These are phyloP conservation scores for Naumovozyma castellii DNA, from an alignment of 805 yeast species.

Conservation along the genomic window DNA sequence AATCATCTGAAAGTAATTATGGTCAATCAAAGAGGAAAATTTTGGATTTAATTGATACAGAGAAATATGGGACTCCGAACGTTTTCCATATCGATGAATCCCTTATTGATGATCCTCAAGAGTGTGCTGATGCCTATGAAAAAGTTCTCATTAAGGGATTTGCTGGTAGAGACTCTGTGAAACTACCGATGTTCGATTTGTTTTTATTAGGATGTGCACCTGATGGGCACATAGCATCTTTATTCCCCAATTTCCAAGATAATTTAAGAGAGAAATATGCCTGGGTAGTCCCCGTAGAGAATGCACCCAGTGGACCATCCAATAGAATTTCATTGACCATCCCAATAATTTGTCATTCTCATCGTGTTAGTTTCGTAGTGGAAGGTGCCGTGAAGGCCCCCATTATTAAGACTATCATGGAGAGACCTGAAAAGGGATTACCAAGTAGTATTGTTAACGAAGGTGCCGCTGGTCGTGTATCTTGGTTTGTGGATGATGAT, in stretches of 20 bases:
- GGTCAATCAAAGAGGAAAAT: conserved; percentile 72
- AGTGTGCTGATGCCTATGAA: conserved; percentile 85
- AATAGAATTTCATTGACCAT: conserved; percentile 79
- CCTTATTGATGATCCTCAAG: conserved; percentile 68
- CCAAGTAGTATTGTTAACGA: conserved; percentile 89
- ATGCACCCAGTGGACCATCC: conserved; percentile 80
- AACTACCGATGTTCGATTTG: conserved; percentile 82
- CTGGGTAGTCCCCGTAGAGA: conserved; percentile 85
- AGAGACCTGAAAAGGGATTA: conserved; percentile 88
- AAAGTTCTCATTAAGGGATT: conserved; percentile 71
- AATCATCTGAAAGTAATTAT: conserved; percentile 56
- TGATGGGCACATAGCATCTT: conserved; percentile 92
- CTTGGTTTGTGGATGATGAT: conserved; percentile 93
- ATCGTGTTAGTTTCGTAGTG: conserved; percentile 83
- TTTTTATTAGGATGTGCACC: conserved; percentile 92
- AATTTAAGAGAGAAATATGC: conserved; percentile 78
- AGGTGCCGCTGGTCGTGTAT: conserved; percentile 84
- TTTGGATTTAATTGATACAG: conserved; percentile 41
- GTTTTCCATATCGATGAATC: conserved; percentile 72
- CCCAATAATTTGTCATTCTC: conserved; percentile 88
- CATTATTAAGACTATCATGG: conserved; percentile 79
- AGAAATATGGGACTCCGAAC: conserved; percentile 39
- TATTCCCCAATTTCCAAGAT: conserved; percentile 76
- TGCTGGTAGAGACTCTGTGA: conserved; percentile 91
- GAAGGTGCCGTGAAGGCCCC: conserved; percentile 94